Percentiles rank a stretch among this genome's conserved stretches.
phyloP scores from a whole-genome alignment of 768 basidiomycete species.

The Tricholoma bakamatsutake region DNA sequence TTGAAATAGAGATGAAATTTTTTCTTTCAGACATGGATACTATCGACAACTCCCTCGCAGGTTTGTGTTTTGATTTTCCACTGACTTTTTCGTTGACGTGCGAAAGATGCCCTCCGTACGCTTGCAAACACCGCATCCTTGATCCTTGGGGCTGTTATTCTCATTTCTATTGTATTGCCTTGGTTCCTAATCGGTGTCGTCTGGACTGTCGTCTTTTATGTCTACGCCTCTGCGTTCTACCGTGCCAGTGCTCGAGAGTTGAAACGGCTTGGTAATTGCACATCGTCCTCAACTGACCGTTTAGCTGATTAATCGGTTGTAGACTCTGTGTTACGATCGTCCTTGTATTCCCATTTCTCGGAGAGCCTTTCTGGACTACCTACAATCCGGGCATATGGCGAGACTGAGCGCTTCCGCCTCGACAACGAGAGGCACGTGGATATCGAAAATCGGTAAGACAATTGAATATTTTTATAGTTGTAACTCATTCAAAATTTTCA shows the following conservation, averaged over 20 bases:
- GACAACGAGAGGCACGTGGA: conserved; percentile 78
- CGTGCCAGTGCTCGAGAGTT: conserved; percentile 82
- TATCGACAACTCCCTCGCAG: conserved; percentile 66
- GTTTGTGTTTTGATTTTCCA: conserved; percentile 22
- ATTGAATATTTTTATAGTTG: not conserved
- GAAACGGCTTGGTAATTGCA: conserved; percentile 58
- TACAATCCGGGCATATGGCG: conserved; percentile 87
- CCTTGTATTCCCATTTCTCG: conserved; percentile 88
- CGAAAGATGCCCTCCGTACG: conserved; percentile 66
- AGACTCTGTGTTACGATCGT: conserved; percentile 84
- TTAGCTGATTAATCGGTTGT: not conserved
- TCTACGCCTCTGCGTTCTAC: conserved; percentile 76
- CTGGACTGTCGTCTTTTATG: conserved; percentile 54
- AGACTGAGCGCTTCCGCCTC: conserved; percentile 62
- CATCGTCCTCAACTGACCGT: not conserved
- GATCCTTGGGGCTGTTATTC: conserved; percentile 71
- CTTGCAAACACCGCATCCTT: conserved; percentile 54
- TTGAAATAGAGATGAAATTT: not conserved
- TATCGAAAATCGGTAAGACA: conserved; percentile 66
- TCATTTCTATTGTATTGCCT: conserved; percentile 72
- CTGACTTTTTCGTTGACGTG: not conserved
- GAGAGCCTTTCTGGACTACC: conserved; percentile 84
- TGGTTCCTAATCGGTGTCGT: conserved; percentile 80
- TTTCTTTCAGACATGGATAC: conserved; percentile 62
- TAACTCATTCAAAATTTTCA: conserved; percentile 12